These are phyloP conservation scores for Ramalina intermedia DNA, from an alignment of 495 filamentous ascomycete genomes.

Conservation along the genomic window DNA sequence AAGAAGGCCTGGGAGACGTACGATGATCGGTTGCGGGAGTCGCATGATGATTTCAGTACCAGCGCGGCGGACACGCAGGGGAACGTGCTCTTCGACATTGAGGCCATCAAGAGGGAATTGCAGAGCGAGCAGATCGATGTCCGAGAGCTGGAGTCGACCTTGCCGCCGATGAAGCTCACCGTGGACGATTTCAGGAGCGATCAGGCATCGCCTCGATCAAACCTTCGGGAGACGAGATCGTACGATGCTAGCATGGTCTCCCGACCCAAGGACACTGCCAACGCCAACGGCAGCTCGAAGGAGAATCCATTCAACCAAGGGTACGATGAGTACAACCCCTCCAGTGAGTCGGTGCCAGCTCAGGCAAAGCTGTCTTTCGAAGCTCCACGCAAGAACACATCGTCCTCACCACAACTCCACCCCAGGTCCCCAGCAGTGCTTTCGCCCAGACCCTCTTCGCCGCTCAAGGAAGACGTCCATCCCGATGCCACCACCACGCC, in stretches of 20 bases:
- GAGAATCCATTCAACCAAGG: slow-evolving; percentile 20
- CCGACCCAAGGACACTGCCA: slow-evolving; percentile 5
- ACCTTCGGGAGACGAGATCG: slow-evolving; percentile 36
- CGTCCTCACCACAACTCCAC: neutral
- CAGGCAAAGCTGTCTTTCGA: slow-evolving; percentile 10
- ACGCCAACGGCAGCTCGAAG: slow-evolving; percentile 5
- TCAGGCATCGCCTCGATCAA: slow-evolving; percentile 16
- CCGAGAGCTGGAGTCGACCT: slow-evolving; percentile 70
- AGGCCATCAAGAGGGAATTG: slow-evolving; percentile 80
- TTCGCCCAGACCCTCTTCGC: slow-evolving; percentile 2
- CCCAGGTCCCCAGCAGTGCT: neutral
- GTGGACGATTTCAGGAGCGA: slow-evolving; percentile 23
- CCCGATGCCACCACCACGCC: neutral
- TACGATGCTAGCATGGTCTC: slow-evolving; percentile 19
- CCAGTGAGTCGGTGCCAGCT: slow-evolving; percentile 8
- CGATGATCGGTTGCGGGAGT: slow-evolving; percentile 35
- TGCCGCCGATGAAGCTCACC: slow-evolving; percentile 79
- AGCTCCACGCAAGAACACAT: neutral
- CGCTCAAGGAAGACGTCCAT: neutral
- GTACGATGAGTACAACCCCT: slow-evolving; percentile 19
- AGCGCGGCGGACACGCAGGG: slow-evolving; percentile 17
- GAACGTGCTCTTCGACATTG: slow-evolving; percentile 80
- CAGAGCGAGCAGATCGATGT: slow-evolving; percentile 63
- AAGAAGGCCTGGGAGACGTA: slow-evolving; percentile 97
- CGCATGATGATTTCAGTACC: slow-evolving; percentile 22